phyloP scores from a whole-genome alignment of 176 grass and related monocot species.

The Coix lacrymajobi region DNA sequence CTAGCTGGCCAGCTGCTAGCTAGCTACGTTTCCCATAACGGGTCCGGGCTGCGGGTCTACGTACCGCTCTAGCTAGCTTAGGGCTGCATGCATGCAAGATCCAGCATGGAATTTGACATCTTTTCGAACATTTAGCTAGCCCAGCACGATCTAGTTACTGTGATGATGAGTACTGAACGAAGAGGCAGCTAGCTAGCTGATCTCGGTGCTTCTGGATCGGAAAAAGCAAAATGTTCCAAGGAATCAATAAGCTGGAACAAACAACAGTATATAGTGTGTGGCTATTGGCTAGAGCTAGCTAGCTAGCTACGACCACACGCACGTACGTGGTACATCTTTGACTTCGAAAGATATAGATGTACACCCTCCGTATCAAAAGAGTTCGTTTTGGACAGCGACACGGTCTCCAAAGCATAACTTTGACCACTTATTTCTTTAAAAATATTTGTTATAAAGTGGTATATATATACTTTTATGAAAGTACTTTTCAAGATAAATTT shows the following conservation, averaged over 20 bases:
- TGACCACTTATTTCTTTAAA: no score
- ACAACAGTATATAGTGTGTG: not conserved
- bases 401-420: no score
- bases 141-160: not conserved
- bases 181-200: not conserved
- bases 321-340: not conserved
- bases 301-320: not conserved
- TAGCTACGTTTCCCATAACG: conserved; percentile 8
- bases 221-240: not conserved
- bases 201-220: not conserved
- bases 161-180: not conserved
- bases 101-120: not conserved
- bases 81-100: no score
- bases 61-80: not conserved
- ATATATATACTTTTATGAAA: no score
- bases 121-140: conserved; percentile 1
- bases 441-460: no score
- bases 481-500: no score
- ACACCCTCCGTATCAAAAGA: no score
- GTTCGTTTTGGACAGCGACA: no score
- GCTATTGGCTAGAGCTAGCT: not conserved
- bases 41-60: not conserved
- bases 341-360: not conserved
- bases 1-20: no score
- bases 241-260: conserved; percentile 14